Conservation (phyloP, 164 flowering plant species). For the Platanus orientalis region DNA sequence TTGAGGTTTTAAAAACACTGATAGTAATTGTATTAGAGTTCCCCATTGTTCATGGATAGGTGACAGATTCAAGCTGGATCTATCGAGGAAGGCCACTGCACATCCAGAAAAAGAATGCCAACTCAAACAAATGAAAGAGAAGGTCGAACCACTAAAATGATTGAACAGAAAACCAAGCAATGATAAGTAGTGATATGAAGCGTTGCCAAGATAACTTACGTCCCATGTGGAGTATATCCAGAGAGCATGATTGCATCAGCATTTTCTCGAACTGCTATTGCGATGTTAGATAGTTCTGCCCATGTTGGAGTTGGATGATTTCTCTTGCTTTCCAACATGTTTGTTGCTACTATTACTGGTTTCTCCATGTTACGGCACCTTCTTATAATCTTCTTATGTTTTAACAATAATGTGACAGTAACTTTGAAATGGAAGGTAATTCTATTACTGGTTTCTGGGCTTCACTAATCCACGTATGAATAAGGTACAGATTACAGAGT, state of each 20-base stretch:
- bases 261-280: constrained; percentile 97
- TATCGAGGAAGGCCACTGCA: background rate
- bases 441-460: background rate
- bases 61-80: background rate
- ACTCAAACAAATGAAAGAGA: background rate
- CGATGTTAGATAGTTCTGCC: constrained; percentile 98
- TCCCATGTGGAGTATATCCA: constrained; percentile 99
- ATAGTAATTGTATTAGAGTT: too few relatives aligned
- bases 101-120: background rate
- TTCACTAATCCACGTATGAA: constrained; percentile 1
- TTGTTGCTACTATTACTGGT: constrained; percentile 98
- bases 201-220: constrained; percentile 45
- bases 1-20: too few relatives aligned
- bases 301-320: constrained; percentile 95
- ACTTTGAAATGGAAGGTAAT: background rate
- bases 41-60: too few relatives aligned
- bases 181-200: background rate
- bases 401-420: background rate
- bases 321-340: constrained; percentile 99
- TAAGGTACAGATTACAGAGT: too few relatives aligned
- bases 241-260: constrained; percentile 99
- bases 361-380: constrained; percentile 83
- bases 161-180: too few relatives aligned
- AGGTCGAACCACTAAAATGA: background rate
- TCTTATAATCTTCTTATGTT: constrained; percentile 86